phyloP scores from a whole-genome alignment of 805 yeast genomes.

The Lipomyces chichibuensis region DNA sequence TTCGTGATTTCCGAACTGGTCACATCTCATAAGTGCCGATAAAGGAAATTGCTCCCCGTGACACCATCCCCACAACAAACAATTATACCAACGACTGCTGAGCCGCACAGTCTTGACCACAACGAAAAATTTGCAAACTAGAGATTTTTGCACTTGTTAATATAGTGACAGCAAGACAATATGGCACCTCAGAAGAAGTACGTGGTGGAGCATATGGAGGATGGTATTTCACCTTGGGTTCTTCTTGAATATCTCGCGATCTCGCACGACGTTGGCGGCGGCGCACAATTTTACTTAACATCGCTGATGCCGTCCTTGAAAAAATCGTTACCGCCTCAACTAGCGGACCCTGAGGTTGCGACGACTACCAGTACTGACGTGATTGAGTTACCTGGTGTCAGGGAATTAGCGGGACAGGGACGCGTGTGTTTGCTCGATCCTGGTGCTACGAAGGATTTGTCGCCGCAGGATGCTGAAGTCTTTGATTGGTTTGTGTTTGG shows the following conservation, averaged over 20 bases:
- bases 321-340: conserved; percentile 67
- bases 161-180: background rate
- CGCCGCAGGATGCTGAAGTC: conserved; percentile 63
- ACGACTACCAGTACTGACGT: conserved; percentile 69
- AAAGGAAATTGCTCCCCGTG: background rate
- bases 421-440: conserved; percentile 89
- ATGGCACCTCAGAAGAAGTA: conserved; percentile 15
- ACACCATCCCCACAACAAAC: background rate
- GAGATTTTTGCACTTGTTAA: too few species aligned
- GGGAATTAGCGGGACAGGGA: conserved; percentile 42
- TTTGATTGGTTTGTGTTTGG: conserved; percentile 94
- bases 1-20: too few species aligned
- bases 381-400: conserved; percentile 45
- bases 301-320: conserved; percentile 67
- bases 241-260: conserved; percentile 82
- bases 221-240: conserved; percentile 96
- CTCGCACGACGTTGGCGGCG: conserved; percentile 72
- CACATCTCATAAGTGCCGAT: background rate
- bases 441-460: conserved; percentile 71
- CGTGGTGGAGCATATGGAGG: conserved; percentile 96
- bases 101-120: background rate
- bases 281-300: conserved; percentile 66
- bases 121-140: background rate
- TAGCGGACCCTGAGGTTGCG: conserved; percentile 52
- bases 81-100: background rate